Conservation (phyloP, 176 grass and related monocot genomes). For the Oryza brachyantha region DNA sequence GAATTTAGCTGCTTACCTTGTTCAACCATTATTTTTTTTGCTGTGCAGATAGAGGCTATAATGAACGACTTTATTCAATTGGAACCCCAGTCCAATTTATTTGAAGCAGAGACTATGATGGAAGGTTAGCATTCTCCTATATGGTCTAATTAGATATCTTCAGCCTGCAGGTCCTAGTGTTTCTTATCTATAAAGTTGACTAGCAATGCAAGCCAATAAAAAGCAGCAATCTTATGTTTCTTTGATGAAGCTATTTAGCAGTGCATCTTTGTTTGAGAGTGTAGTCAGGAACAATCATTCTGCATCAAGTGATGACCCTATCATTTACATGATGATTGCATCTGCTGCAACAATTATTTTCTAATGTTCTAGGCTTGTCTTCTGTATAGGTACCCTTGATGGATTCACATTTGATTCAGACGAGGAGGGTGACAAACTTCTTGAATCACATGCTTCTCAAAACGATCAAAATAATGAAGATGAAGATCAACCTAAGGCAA, state of each 20-base stretch:
- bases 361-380: slow-evolving; percentile 2
- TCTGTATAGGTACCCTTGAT: slow-evolving; percentile 72
- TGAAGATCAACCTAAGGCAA: slow-evolving; percentile 53
- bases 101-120: slow-evolving; percentile 97
- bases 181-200: background rate
- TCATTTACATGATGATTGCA: background rate
- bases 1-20: background rate
- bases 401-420: slow-evolving; percentile 96
- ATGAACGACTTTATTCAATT: slow-evolving; percentile 97
- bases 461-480: slow-evolving; percentile 75
- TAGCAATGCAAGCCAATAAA: slow-evolving; percentile 2
- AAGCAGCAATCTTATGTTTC: background rate
- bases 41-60: slow-evolving; percentile 85
- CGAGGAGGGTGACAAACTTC: slow-evolving; percentile 58
- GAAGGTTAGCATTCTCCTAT: slow-evolving; percentile 65
- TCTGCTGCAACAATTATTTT: background rate
- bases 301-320: background rate
- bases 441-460: slow-evolving; percentile 42
- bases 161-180: background rate
- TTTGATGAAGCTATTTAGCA: background rate
- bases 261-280: background rate
- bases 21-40: background rate
- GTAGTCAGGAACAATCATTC: background rate
- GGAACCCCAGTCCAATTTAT: slow-evolving; percentile 83
- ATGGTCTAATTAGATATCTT: background rate